Evolutionary conservation across 1,139 yeast genomes (phyloP).

Genomic region (Suhomyces terraborum): DNA sequence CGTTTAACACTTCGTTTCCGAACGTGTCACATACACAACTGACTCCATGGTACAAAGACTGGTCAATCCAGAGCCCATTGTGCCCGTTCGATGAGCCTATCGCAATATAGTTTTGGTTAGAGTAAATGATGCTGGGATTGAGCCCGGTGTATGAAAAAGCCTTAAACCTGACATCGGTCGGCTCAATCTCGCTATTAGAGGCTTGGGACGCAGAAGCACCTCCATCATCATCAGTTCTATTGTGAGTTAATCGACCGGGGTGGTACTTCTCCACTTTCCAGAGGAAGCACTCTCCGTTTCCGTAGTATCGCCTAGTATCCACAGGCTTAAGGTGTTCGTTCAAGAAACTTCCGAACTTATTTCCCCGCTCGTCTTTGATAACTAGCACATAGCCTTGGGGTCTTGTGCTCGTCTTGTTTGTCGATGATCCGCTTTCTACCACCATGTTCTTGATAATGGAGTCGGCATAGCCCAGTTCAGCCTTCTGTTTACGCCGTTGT

Average conservation of each 20-base stretch:
- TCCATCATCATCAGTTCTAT: constrained; percentile 5
- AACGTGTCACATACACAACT: constrained; percentile 79
- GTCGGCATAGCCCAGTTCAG: constrained; percentile 42
- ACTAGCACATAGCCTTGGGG: constrained; percentile 71
- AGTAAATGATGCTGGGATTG: constrained; percentile 83
- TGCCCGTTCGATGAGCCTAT: constrained; percentile 91
- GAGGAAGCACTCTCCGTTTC: constrained; percentile 92
- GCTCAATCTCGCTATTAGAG: not conserved
- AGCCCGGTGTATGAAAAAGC: constrained; percentile 89
- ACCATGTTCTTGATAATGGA: constrained; percentile 37
- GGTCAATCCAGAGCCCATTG: constrained; percentile 89
- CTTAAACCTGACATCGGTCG: constrained; percentile 48
- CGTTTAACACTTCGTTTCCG: constrained; percentile 79
- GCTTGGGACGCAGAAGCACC: not conserved
- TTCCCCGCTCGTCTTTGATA: constrained; percentile 61
- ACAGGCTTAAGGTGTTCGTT: constrained; percentile 75
- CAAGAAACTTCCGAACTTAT: constrained; percentile 79
- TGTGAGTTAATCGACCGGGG: constrained; percentile 21
- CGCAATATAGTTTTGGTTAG: constrained; percentile 75
- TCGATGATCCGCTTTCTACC: constrained; percentile 21
- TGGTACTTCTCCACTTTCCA: constrained; percentile 64
- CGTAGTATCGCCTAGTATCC: constrained; percentile 75
- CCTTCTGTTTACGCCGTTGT: constrained; percentile 23
- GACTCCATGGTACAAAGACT: constrained; percentile 71
- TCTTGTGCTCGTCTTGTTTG: constrained; percentile 23